Evolutionary conservation across 148 eudicot genomes (phyloP), one percentile per base, ranked within the genome.

Genomic region (Tetragonia tetragonoides): DNA sequence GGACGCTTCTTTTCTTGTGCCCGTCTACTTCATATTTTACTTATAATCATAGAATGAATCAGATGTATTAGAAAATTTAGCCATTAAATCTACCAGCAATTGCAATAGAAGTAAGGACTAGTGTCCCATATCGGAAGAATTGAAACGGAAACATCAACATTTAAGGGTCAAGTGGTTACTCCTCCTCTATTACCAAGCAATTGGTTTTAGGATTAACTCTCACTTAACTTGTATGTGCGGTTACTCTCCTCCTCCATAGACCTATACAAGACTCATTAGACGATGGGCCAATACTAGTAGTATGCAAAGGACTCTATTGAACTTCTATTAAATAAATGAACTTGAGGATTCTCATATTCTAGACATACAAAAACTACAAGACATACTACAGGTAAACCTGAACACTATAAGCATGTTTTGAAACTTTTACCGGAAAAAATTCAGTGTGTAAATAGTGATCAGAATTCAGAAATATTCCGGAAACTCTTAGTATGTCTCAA

Each of bases 321-420:
- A 7, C 84, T 72, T 20, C 66, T 66, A 76, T 72, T 59, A 66
- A 77, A 77, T 66, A 66, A 7, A 4, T 40, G 20, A 39, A 34
- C 57, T 68, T 77, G 62, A 71, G 34, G 69, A 73, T 77, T 82
- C 78, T 39, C 65, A 72, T 44, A 46, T 81, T 73, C 46, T 77
- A 75, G 77, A 67, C 34, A 54, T 56, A 82, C 84, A 82, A 82
- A 40, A 73, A 82, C 70, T 57, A 77, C 49, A 82, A 37, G 84
- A 82, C 84, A 77, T 2, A 4, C 47, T 67, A 14, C 6, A 77
- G 41, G 39, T 77, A 77, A 73, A 21, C 81, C 78, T 73, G 73
- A 77, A 60, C 81, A 73, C 84, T 73, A 77, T 62, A 12, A 72
- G 73, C 77, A 67, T 68, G 49, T 59, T 42, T 81, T 78, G 44